Evolutionary conservation across 2,329 filamentous ascomycete species (phyloP), one percentile per base, ranked within the genome.

Genomic region (Sarocladiaceae sp.): DNA sequence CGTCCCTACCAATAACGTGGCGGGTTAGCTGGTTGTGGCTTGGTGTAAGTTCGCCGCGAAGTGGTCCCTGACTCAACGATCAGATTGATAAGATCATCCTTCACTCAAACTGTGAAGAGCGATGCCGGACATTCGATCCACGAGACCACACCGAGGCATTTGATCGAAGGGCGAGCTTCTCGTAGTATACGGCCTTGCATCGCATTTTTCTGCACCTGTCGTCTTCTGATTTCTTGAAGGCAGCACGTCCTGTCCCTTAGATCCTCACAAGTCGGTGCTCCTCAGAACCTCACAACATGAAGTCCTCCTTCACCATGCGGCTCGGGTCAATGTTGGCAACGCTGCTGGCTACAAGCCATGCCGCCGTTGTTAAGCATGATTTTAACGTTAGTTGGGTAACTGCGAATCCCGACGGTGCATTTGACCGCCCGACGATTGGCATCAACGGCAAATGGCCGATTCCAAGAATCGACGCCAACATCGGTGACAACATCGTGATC

Each of bases 401-500:
- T 37, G 80, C 84, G 29, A 86, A 88, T 59, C 89, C 88, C 0
- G 88, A 93, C 69, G 84, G 83, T 20, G 71, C 76, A 7, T 77
- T 77, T 54, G 73, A 79, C 35, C 78, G 88, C 28, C 77, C 82
- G n/a, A 79, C 80, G 3, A 88, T 93, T 62, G 87, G 86, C 42
- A 86, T 94, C 70, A 93, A 94, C 61, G 81, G 80, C 4, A 66
- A 84, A 69, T 90, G 88, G 86, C 89, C 88, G 2, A 77, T 87
- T 50, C 88, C 89, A 1, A 67, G 70, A 23, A 84, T 90, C 53
- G 75, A 79, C 50, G 84, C 79, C 33, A 77, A 76, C 46, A 71
- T 83, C 48, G 85, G 85, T 53, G 86, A 89, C 62, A 75, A 71
- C 20, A 58, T 87, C 49, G 62, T 86, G 54, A 70, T 86, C 55